Percentiles rank a stretch among this genome's conserved stretches.
These are phyloP conservation scores for Neophaeococcomyces mojaviensis DNA, from an alignment of 2,329 filamentous ascomycete species.

Conservation along the genomic window DNA sequence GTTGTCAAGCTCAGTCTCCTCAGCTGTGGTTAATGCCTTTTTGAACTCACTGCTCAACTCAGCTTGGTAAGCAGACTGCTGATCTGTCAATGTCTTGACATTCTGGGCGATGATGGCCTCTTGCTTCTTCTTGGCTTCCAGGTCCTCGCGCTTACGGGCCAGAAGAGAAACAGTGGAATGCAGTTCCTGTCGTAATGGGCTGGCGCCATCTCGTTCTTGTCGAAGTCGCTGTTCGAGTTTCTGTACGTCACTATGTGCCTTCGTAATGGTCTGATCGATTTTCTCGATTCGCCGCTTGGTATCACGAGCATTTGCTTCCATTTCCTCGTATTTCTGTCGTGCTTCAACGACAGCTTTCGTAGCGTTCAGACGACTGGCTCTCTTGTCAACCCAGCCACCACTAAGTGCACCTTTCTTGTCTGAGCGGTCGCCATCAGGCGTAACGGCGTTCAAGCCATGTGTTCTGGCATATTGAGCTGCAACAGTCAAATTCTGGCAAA, in stretches of 20 bases:
- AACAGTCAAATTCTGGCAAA: conserved; percentile 82
- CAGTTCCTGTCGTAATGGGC: conserved; percentile 69
- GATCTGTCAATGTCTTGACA: conserved; percentile 67
- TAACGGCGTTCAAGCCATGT: conserved; percentile 87
- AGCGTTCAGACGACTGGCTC: conserved; percentile 78
- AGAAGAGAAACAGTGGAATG: conserved; percentile 67
- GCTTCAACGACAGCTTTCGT: conserved; percentile 68
- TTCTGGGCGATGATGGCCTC: conserved; percentile 64
- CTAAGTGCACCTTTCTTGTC: conserved; percentile 94
- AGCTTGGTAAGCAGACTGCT: conserved; percentile 66
- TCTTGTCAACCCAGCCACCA: conserved; percentile 84
- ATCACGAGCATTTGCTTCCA: conserved; percentile 56
- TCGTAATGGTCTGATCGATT: conserved; percentile 83
- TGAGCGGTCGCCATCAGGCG: conserved; percentile 85
- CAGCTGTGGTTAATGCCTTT: conserved; percentile 73
- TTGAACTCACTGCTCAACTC: conserved; percentile 86
- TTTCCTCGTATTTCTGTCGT: conserved; percentile 64
- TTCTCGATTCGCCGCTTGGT: conserved; percentile 64
- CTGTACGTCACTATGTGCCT: conserved; percentile 72
- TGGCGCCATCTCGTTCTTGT: conserved; percentile 74
- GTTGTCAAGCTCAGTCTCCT: conserved; percentile 71
- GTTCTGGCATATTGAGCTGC: conserved; percentile 87
- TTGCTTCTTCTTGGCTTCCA: conserved; percentile 62
- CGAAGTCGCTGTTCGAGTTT: conserved; percentile 72
- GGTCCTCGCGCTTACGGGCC: conserved; percentile 62